phyloP scores from a whole-genome alignment of 108 stramenopile genomes.

The Fragilariopsis cylindrus region DNA sequence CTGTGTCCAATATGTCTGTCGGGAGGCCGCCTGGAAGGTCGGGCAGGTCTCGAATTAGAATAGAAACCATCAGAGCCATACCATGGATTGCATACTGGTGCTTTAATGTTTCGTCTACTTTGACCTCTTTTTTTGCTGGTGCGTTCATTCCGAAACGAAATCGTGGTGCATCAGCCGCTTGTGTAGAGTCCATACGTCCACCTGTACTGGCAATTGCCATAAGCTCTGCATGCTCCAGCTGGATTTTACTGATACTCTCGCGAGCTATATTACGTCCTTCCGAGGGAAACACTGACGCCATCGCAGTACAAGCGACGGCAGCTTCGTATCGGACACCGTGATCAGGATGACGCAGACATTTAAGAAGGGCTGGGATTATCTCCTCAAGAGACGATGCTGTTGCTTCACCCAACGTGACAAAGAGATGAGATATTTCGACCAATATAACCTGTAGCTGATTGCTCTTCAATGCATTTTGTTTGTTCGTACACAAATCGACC shows the following conservation, averaged over 20 bases:
- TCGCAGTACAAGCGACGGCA: slow-evolving; percentile 61
- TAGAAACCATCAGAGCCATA: slow-evolving; percentile 61
- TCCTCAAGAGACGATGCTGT: slow-evolving; percentile 68
- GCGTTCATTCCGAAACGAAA: slow-evolving; percentile 27
- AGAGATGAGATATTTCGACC: slow-evolving; percentile 79
- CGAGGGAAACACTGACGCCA: slow-evolving; percentile 62
- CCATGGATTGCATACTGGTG: slow-evolving; percentile 81
- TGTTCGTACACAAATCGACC: slow-evolving; percentile 40
- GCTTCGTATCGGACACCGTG: slow-evolving; percentile 86
- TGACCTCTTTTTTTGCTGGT: slow-evolving; percentile 23
- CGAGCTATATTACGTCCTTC: slow-evolving; percentile 52
- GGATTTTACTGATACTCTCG: slow-evolving; percentile 40
- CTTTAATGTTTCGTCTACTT: slow-evolving; percentile 30
- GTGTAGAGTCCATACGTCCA: background rate
- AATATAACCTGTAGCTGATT: slow-evolving; percentile 83
- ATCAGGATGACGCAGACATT: slow-evolving; percentile 64
- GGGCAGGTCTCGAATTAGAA: slow-evolving; percentile 70
- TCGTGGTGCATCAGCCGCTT: background rate
- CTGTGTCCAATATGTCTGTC: slow-evolving; percentile 46
- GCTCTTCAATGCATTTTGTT: slow-evolving; percentile 29
- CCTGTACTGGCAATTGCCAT: slow-evolving; percentile 28
- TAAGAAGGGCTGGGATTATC: slow-evolving; percentile 48
- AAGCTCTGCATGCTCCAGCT: slow-evolving; percentile 56
- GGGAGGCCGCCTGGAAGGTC: slow-evolving; percentile 69
- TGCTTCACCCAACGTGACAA: slow-evolving; percentile 73